These are phyloP conservation scores for Ogataea siamensis DNA, from an alignment of 805 yeast genomes.

Conservation along the genomic window DNA sequence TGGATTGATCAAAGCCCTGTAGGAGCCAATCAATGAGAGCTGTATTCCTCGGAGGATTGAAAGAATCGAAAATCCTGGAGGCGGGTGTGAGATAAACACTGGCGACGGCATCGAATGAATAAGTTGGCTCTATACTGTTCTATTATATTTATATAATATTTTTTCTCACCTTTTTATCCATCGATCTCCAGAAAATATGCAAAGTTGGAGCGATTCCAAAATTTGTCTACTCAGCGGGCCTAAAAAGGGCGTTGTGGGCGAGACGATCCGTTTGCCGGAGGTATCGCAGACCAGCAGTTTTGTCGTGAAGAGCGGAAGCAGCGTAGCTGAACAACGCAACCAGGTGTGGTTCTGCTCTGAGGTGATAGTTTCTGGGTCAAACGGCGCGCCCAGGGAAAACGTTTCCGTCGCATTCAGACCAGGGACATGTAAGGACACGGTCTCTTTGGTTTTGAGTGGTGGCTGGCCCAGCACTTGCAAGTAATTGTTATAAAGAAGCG, in stretches of 20 bases:
- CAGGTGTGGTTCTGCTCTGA: slow-evolving; percentile 34
- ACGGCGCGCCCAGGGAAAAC: slow-evolving; percentile 8
- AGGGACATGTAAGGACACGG: slow-evolving; percentile 9
- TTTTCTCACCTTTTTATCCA: slow-evolving; percentile 11
- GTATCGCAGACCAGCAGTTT: slow-evolving; percentile 36
- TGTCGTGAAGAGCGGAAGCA: slow-evolving; percentile 37
- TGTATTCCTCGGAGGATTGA: slow-evolving; percentile 55
- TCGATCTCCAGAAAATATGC: slow-evolving; percentile 26
- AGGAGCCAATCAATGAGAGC: slow-evolving; percentile 48
- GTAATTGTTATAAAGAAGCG: slow-evolving; percentile 16
- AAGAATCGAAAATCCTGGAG: slow-evolving; percentile 48
- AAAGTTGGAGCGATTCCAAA: slow-evolving; percentile 25
- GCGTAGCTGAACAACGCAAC: slow-evolving; percentile 38
- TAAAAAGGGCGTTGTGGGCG: slow-evolving; percentile 3
- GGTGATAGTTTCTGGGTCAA: slow-evolving; percentile 13
- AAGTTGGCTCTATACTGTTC: not conserved
- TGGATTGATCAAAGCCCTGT: slow-evolving; percentile 46
- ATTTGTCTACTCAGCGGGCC: slow-evolving; percentile 15
- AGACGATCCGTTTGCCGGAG: slow-evolving; percentile 30
- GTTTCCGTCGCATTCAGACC: slow-evolving; percentile 16
- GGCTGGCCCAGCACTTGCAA: slow-evolving; percentile 4
- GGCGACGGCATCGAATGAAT: slow-evolving; percentile 55
- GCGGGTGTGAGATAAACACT: slow-evolving; percentile 53
- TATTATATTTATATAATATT: not conserved
- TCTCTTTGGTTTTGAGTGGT: not conserved